Evolutionary conservation across 441 rosid genomes (phyloP).

Genomic region (Breynia disticha): DNA sequence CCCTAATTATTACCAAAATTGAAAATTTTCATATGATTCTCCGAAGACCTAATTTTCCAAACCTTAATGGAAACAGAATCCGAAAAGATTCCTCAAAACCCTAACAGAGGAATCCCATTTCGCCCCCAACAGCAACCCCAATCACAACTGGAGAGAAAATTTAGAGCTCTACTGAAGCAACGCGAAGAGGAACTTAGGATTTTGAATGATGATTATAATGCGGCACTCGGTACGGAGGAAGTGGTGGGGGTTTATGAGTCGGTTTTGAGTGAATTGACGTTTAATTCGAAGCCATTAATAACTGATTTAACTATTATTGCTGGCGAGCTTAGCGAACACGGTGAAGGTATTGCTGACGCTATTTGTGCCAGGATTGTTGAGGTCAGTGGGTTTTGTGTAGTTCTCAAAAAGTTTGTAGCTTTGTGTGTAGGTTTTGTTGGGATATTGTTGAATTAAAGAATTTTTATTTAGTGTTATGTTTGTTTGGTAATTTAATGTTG

Average conservation of each 20-base stretch:
- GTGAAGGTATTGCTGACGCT: constrained; percentile 78
- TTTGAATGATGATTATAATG: constrained; percentile 22
- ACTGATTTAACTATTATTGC: constrained; percentile 96
- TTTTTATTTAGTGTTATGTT: no score
- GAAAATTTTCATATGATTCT: constrained; percentile 15
- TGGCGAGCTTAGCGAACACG: constrained; percentile 75
- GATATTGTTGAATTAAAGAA: no score
- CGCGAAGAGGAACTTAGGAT: constrained; percentile 33
- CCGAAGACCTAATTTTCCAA: constrained; percentile 24
- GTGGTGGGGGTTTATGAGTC: constrained; percentile 66
- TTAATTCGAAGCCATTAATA: constrained; percentile 94
- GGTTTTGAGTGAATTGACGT: constrained; percentile 54
- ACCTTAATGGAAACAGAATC: constrained; percentile 24
- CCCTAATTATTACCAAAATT: constrained; percentile 16
- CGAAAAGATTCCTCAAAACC: constrained; percentile 14
- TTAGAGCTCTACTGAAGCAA: constrained; percentile 42
- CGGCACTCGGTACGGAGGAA: constrained; percentile 35
- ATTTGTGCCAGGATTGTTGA: constrained; percentile 80
- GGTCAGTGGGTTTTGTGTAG: constrained; percentile 35
- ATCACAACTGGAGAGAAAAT: constrained; percentile 37
- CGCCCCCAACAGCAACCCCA: not conserved
- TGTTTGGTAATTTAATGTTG: no score
- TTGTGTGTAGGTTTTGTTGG: not conserved
- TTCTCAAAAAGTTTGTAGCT: not conserved
- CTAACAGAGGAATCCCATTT: constrained; percentile 24